Base-by-base conservation (phyloP, 768 basidiomycete genomes). In the Calocera cornea region DNA sequence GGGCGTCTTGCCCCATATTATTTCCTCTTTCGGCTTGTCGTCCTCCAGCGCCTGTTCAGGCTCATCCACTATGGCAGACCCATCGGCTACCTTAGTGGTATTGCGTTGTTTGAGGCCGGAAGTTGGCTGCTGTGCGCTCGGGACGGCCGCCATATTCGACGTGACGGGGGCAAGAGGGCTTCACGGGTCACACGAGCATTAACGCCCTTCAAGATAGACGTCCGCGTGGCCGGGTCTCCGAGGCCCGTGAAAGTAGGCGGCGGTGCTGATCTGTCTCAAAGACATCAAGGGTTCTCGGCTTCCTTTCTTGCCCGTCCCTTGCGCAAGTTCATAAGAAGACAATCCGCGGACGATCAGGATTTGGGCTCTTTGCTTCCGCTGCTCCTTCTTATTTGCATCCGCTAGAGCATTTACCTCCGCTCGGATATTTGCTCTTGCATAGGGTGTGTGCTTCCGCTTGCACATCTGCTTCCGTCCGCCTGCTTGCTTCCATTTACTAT, bases 1-100 rank as follows among this genome's bases (percentile, higher is more conserved):
- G 1, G 69, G 69, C 16, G 34, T 93, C 77, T 92, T 90, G 11
- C 93, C 93, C 88, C 90, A 92, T 1, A 92, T 90, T 29, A 90
- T 80, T 68, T 91, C 89, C 34, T 82, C 81, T 33, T 74, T 71
- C 34, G 17, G 19, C 64, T 65, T 65, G 17, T 47, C 33, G 17
- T 68, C 64, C 31, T 65, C 64, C 34, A 5, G 64, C 19, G 8
- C 12, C 16, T 27, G 34, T 7, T n/a, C 64, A 49, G 24, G 64
- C 38, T 64, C 64, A 17, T 60, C 54, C 5, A 33, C 14, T 2
- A 27, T 11, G 27, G 10, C 54, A 10, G 27, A 12, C 11, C 7
- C 31, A 19, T 60, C 54, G 27, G 14, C 10, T 7, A 27, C 5
- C 5, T 14, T 60, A 5, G 54, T 60, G 24, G 19, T 8, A 11